phyloP scores from a whole-genome alignment of 257 asterid genomes.

The Solanum peruvianum region DNA sequence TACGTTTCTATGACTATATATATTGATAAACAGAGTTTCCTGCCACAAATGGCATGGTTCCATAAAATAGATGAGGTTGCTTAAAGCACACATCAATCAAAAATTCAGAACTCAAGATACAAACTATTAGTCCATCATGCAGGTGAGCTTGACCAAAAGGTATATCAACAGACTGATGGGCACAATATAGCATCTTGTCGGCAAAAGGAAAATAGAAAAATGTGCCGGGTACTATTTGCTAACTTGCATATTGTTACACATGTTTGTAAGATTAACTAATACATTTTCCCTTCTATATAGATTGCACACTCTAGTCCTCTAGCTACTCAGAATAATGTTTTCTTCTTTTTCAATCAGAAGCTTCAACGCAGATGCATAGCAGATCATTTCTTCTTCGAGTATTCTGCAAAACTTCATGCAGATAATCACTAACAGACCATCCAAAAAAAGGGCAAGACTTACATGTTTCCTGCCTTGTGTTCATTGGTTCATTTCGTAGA shows the following conservation, averaged over 20 bases:
- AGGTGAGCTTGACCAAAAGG: neutral
- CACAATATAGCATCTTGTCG: neutral
- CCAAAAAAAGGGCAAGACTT: slow-evolving; percentile 6
- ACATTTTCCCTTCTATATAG: neutral
- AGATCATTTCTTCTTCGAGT: neutral
- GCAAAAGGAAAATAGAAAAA: neutral
- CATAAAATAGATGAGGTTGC: neutral
- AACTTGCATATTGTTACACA: neutral
- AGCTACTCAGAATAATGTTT: neutral
- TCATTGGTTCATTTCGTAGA: slow-evolving; percentile 87
- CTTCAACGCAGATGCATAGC: neutral
- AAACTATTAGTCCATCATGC: neutral
- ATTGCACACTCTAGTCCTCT: neutral
- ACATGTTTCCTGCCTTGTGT: slow-evolving; percentile 92
- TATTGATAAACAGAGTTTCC: neutral
- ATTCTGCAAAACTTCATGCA: neutral
- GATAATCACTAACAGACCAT: neutral
- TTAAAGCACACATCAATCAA: neutral
- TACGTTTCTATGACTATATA: neutral
- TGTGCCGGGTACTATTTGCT: neutral
- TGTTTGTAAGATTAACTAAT: neutral
- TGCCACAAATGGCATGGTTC: neutral
- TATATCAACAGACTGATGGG: neutral
- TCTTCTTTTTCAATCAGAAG: neutral
- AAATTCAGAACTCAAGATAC: neutral